Evolutionary conservation across 768 basidiomycete species (phyloP), one percentile per base, ranked within the genome.

Genomic region (Mycena vitilis): DNA sequence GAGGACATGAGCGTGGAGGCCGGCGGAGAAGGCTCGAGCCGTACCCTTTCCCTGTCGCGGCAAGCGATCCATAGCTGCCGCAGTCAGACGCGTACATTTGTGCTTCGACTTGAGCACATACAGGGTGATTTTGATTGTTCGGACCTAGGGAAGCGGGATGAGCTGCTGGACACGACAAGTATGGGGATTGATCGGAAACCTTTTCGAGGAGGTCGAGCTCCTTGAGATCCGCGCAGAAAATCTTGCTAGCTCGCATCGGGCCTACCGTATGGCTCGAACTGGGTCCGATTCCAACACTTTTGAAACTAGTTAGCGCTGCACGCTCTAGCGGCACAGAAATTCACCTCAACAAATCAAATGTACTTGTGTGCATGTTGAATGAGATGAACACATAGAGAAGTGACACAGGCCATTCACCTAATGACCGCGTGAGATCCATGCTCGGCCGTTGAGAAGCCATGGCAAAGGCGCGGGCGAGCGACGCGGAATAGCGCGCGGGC

Each of bases 241-340:
- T 97, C 65, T 89, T 94, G 11, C 91, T 94, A 18, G 95, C 95
- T 5, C 96, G 88, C 95, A 97, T 96, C 25, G 87, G 86, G 1
- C 85, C 81, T 22, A 86, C 66, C 0, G 86, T 87, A 71, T 87
- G 86, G 13, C 83, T 85, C 8, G 85, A 86, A 11, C 85, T 85
- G 7, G 86, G 86, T 6, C 86, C 86, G 42, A 86, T 82, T 66
- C 95, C 95, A 69, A 96, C 92, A 73, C 91, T 30, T 30, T 30
- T 93, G 82, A 96, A 97, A 0, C 95, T 90, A 1, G 94, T 95
- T 61, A 97, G 96, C 71, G 96, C 95, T 7, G 95, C 95, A 83
- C 96, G 95, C 53, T 94, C 90, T 16, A 88, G 15, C 45, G 12
- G 49, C 44, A 37, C 15, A 5, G 5, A 40, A n/a, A 23, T 30